A percentile compares a stretch with the other conserved stretches of the same genome.
Evolutionary conservation across 2,329 filamentous ascomycete species (phyloP).

Genomic region (Cercospora sp.): DNA sequence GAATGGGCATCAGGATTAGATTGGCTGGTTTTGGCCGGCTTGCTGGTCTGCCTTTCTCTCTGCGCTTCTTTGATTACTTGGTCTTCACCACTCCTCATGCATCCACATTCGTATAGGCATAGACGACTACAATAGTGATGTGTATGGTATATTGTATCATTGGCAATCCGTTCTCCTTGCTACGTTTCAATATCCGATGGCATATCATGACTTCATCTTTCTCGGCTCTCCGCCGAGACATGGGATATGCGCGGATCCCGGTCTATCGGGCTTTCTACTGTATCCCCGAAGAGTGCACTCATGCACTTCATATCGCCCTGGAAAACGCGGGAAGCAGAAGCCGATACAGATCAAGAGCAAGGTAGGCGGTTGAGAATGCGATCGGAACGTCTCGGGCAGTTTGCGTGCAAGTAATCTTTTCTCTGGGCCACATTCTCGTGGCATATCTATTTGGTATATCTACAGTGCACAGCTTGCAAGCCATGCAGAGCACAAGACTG

Average conservation of each 20-base stretch:
- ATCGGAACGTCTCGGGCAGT: background rate
- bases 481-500: background rate
- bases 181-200: background rate
- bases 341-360: background rate
- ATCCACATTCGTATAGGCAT: background rate
- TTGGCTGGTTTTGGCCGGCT: background rate
- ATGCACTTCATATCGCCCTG: background rate
- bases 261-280: background rate
- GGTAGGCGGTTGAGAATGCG: background rate
- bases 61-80: background rate
- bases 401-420: background rate
- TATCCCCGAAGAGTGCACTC: background rate
- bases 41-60: background rate
- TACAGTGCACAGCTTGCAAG: background rate
- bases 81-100: background rate
- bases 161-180: background rate
- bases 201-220: background rate
- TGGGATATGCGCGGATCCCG: background rate
- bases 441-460: slow-evolving; percentile 3
- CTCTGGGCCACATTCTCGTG: background rate
- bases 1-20: background rate
- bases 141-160: slow-evolving; percentile 5
- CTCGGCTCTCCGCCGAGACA: background rate
- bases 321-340: too few species aligned
- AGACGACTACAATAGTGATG: background rate